Percentiles rank a stretch among this genome's conserved stretches.
These are phyloP conservation scores for Paraphaeosphaeria sporulosa DNA, from an alignment of 2,329 filamentous ascomycete species.

Conservation along the genomic window DNA sequence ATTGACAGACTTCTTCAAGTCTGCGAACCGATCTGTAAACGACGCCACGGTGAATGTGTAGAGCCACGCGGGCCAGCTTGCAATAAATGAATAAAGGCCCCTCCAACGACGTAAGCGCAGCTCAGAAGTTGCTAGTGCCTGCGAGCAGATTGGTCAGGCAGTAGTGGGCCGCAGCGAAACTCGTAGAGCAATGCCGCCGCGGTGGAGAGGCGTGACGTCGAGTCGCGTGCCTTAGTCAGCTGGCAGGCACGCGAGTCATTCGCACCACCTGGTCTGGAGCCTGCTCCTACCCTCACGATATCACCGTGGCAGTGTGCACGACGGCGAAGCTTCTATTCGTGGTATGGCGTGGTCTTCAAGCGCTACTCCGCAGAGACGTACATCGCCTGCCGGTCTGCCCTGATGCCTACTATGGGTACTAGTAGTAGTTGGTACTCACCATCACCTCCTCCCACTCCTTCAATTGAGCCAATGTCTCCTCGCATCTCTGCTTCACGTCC, in stretches of 20 bases:
- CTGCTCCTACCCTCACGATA: conserved; percentile 23
- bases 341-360: too few relatives aligned
- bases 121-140: conserved; percentile 14
- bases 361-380: too few relatives aligned
- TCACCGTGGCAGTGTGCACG: conserved; percentile 51
- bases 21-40: conserved; percentile 39
- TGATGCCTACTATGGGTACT: too few relatives aligned
- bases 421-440: too few relatives aligned
- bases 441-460: too few relatives aligned
- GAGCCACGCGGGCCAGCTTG: conserved; percentile 1
- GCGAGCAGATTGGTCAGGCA: conserved; percentile 15
- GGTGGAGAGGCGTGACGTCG: conserved; percentile 15
- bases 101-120: conserved; percentile 20
- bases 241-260: neutral
- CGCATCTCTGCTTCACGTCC: too few relatives aligned
- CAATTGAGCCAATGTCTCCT: too few relatives aligned
- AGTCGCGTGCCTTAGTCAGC: conserved; percentile 14
- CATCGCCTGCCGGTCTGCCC: too few relatives aligned
- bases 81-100: conserved; percentile 16
- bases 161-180: conserved; percentile 18
- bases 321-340: too few relatives aligned
- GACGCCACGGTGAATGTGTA: conserved; percentile 45
- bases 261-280: neutral
- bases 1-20: conserved; percentile 47
- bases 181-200: conserved; percentile 13